These are phyloP conservation scores for Musa troglodytarum DNA, from an alignment of 176 grass and related monocot genomes.

Conservation along the genomic window DNA sequence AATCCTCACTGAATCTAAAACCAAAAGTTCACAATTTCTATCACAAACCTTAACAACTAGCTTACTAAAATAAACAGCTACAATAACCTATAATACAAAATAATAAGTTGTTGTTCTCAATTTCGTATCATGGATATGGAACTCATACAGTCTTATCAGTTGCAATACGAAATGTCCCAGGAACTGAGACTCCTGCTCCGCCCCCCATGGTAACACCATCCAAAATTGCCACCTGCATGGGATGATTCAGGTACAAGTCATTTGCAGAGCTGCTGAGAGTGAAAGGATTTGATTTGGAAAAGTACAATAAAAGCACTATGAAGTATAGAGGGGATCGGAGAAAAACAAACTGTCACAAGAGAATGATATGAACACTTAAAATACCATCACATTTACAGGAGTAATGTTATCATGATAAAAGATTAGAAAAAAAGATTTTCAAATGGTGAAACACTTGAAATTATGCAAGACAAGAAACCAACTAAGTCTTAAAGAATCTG, in stretches of 20 bases:
- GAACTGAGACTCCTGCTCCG: conserved; percentile 82
- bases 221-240: conserved; percentile 61
- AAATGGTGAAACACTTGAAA: too few species aligned
- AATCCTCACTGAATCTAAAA: too few species aligned
- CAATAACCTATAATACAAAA: neutral
- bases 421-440: too few species aligned
- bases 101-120: neutral
- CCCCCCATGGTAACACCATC: conserved; percentile 94
- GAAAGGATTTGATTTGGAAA: conserved; percentile 12
- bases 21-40: too few species aligned
- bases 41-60: neutral
- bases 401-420: too few species aligned
- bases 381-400: too few species aligned
- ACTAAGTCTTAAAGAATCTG: too few species aligned
- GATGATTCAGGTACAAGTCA: conserved; percentile 12
- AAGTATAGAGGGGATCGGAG: too few species aligned
- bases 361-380: too few species aligned
- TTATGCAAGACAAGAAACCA: too few species aligned
- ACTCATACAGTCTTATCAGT: conserved; percentile 72
- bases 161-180: conserved; percentile 88
- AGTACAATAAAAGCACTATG: neutral
- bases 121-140: neutral
- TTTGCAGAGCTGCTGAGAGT: neutral
- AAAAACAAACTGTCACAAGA: too few species aligned
- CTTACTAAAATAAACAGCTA: neutral